Percentiles rank a stretch among this genome's conserved stretches.
Conservation (phyloP, 2,329 filamentous ascomycete genomes). For the Tolypocladium capitatum region DNA sequence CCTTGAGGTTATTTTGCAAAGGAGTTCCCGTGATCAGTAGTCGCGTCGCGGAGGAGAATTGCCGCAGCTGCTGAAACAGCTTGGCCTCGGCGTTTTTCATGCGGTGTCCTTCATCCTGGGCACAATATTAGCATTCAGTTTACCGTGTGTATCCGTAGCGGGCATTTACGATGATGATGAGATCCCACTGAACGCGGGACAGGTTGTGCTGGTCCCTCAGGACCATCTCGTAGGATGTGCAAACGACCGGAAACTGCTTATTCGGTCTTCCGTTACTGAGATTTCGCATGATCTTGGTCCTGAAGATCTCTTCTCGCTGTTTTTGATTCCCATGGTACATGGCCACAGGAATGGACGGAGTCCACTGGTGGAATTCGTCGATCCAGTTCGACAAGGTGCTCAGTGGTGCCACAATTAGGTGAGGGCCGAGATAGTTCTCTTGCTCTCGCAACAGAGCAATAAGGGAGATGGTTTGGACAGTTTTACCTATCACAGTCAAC, state of each 20-base stretch:
- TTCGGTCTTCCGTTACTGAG: conserved; percentile 47
- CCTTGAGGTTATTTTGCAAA: conserved; percentile 86
- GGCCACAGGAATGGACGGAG: conserved; percentile 73
- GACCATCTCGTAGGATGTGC: conserved; percentile 93
- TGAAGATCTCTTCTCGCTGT: conserved; percentile 64
- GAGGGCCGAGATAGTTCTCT: conserved; percentile 70
- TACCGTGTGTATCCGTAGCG: not conserved
- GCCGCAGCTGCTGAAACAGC: conserved; percentile 75
- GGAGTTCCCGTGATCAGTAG: conserved; percentile 91
- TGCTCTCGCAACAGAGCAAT: conserved; percentile 80
- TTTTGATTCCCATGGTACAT: conserved; percentile 80
- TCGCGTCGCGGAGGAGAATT: conserved; percentile 80
- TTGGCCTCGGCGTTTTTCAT: conserved; percentile 95
- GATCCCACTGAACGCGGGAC: conserved; percentile 82
- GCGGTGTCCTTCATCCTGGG: conserved; percentile 80
- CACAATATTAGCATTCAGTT: conserved; percentile 6
- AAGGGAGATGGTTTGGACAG: conserved; percentile 78
- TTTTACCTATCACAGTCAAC: conserved; percentile 49
- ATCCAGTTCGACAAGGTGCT: conserved; percentile 95
- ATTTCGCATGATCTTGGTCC: conserved; percentile 54
- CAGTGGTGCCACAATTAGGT: conserved; percentile 78
- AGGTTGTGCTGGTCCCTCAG: conserved; percentile 77
- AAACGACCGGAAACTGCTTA: conserved; percentile 73
- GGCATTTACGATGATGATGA: conserved; percentile 72
- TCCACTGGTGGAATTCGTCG: conserved; percentile 84